Percentiles rank a stretch among this genome's conserved stretches.
Evolutionary conservation across 371 early-diverging fungal genomes (phyloP).

Genomic region (Actinomortierella ambigua): DNA sequence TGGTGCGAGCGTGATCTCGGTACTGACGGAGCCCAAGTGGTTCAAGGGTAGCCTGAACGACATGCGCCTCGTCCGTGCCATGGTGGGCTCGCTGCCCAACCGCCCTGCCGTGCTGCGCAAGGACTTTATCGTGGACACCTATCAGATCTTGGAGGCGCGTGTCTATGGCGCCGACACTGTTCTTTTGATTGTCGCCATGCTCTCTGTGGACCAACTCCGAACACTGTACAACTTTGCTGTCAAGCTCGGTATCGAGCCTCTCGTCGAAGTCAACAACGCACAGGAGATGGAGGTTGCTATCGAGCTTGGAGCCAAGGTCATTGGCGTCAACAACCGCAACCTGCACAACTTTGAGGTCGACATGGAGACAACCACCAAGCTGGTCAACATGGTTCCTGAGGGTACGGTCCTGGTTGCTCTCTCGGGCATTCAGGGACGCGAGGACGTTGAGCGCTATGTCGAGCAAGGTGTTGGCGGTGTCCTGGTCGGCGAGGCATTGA

Average conservation of each 20-base stretch:
- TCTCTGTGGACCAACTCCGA: conserved; percentile 67
- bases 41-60: conserved; percentile 94
- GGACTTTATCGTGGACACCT: conserved; percentile 96
- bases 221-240: conserved; percentile 76
- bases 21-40: conserved; percentile 97
- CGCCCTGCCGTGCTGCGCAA: conserved; percentile 95
- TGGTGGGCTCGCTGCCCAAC: conserved; percentile 65
- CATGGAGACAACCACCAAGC: conserved; percentile 77
- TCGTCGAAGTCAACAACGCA: conserved; percentile 94
- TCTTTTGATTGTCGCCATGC: conserved; percentile 95
- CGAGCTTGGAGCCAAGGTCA: conserved; percentile 79
- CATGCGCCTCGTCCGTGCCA: conserved; percentile 81
- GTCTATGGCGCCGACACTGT: conserved; percentile 93
- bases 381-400: conserved; percentile 78
- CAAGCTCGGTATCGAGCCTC: conserved; percentile 92
- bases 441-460: conserved; percentile 84
- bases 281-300: conserved; percentile 90
- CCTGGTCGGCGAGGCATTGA: conserved; percentile 96
- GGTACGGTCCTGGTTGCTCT: conserved; percentile 83
- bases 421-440: conserved; percentile 85
- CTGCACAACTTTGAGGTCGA: conserved; percentile 95
- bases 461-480: conserved; percentile 79
- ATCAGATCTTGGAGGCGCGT: conserved; percentile 93
- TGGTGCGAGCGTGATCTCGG: conserved; percentile 93
- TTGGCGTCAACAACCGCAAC: conserved; percentile 98